A percentile compares a stretch with the other conserved stretches of the same genome.
phyloP scores from a whole-genome alignment of 2,329 filamentous ascomycete species.

The Fusarium sp. region DNA sequence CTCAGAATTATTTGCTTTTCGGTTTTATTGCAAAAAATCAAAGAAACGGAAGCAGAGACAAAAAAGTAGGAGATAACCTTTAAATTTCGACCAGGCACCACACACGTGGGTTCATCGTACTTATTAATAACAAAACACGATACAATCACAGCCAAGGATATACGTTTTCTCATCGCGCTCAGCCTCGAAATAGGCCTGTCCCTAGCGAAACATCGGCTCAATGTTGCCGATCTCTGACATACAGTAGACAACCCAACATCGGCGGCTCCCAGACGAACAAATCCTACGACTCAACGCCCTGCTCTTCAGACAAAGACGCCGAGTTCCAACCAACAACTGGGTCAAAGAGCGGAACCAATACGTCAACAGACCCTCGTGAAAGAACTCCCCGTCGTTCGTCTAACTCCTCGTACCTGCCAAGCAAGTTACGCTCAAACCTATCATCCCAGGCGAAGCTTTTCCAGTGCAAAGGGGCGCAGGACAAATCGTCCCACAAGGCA shows the following conservation, averaged over 20 bases:
- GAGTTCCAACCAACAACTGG: neutral
- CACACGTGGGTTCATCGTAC: conserved; percentile 3
- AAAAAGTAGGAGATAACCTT: neutral
- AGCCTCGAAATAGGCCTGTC: conserved; percentile 19
- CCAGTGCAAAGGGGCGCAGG: neutral
- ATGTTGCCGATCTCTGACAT: conserved; percentile 17
- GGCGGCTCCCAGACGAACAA: neutral
- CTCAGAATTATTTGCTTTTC: neutral
- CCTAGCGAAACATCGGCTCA: conserved; percentile 15
- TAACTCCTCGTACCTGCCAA: conserved; percentile 17
- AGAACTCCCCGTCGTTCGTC: neutral
- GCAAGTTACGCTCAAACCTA: conserved; percentile 6
- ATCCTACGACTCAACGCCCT: conserved; percentile 6
- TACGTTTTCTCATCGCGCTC: conserved; percentile 19
- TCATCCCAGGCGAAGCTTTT: conserved; percentile 17
- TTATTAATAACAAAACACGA: conserved; percentile 15
- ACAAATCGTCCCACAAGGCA: conserved; percentile 22
- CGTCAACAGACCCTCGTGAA: neutral
- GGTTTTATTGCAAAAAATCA: neutral
- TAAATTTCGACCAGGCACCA: neutral
- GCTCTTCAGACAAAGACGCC: conserved; percentile 1
- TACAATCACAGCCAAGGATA: conserved; percentile 7
- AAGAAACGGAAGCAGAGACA: neutral
- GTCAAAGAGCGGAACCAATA: neutral
- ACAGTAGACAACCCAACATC: neutral